Conservation (phyloP, 2,329 filamentous ascomycete species). For the Myriosclerotinia curreyana region DNA sequence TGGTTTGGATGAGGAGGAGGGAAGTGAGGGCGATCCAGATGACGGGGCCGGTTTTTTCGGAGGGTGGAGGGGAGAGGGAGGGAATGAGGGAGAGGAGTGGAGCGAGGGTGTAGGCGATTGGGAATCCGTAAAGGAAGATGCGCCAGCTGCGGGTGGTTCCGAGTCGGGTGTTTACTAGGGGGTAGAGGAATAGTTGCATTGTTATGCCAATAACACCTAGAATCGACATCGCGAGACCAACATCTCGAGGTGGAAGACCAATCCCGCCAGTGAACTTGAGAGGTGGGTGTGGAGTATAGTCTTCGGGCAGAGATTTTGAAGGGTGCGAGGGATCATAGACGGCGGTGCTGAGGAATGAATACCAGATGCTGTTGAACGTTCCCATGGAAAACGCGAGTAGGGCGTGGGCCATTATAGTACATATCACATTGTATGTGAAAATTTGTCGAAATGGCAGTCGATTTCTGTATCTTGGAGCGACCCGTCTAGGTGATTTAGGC, state of each 20-base stretch:
- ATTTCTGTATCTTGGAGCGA: constrained; percentile 34
- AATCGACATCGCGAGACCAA: constrained; percentile 75
- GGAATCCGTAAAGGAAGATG: constrained; percentile 66
- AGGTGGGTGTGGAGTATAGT: constrained; percentile 43
- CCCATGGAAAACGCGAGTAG: constrained; percentile 59
- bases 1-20: constrained; percentile 62
- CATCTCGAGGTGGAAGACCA: constrained; percentile 65
- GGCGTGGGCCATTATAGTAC: constrained; percentile 49
- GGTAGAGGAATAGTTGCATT: constrained; percentile 71
- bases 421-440: constrained; percentile 44
- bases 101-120: constrained; percentile 64
- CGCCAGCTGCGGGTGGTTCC: constrained; percentile 68
- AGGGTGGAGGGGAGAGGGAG: constrained; percentile 33
- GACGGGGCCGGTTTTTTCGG: constrained; percentile 33
- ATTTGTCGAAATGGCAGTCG: constrained; percentile 49
- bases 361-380: constrained; percentile 59
- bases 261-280: constrained; percentile 63
- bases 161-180: constrained; percentile 60
- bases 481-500: constrained; percentile 30
- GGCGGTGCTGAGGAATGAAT: constrained; percentile 61
- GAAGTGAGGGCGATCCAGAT: constrained; percentile 34
- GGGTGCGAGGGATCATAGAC: constrained; percentile 40
- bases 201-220: constrained; percentile 73
- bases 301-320: constrained; percentile 44
- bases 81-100: constrained; percentile 71